phyloP scores from a whole-genome alignment of 257 asterid species.

The Perilla frutescens region DNA sequence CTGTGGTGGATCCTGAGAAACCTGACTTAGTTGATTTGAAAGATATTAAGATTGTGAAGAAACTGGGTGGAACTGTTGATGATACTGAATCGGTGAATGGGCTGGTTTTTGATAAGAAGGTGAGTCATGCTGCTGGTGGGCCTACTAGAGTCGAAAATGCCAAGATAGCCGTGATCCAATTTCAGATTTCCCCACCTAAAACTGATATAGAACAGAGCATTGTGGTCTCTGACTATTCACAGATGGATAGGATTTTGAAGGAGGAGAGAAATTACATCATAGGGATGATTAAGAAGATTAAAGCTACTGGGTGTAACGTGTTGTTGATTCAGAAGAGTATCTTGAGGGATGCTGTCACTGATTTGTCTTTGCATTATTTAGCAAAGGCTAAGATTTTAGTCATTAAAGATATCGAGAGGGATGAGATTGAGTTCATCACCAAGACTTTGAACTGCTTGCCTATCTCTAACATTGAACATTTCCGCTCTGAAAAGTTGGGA shows the following conservation, averaged over 20 bases:
- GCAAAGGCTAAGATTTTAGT: slow-evolving; percentile 95
- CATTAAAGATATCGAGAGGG: slow-evolving; percentile 95
- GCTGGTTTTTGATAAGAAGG: slow-evolving; percentile 94
- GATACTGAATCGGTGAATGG: slow-evolving; percentile 88
- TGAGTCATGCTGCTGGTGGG: slow-evolving; percentile 96
- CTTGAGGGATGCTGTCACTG: slow-evolving; percentile 97
- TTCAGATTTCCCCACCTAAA: slow-evolving; percentile 96
- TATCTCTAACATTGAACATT: slow-evolving; percentile 92
- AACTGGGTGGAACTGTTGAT: slow-evolving; percentile 93
- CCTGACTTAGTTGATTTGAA: slow-evolving; percentile 92
- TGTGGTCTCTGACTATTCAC: slow-evolving; percentile 95
- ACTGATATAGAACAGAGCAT: slow-evolving; percentile 98
- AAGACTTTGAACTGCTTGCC: slow-evolving; percentile 98
- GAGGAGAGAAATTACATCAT: slow-evolving; percentile 95
- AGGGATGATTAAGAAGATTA: slow-evolving; percentile 96
- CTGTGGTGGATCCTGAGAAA: slow-evolving; percentile 88
- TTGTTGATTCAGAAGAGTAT: slow-evolving; percentile 98
- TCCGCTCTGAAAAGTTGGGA: slow-evolving; percentile 87
- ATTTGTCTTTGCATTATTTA: slow-evolving; percentile 89
- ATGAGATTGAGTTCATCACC: slow-evolving; percentile 96
- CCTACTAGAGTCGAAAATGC: slow-evolving; percentile 87
- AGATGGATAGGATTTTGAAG: slow-evolving; percentile 98
- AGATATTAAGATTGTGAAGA: slow-evolving; percentile 92
- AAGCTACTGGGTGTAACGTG: slow-evolving; percentile 90
- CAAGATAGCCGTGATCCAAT: slow-evolving; percentile 91